Evolutionary conservation across 495 filamentous ascomycete genomes (phyloP).

Genomic region (Poronia punctata): DNA sequence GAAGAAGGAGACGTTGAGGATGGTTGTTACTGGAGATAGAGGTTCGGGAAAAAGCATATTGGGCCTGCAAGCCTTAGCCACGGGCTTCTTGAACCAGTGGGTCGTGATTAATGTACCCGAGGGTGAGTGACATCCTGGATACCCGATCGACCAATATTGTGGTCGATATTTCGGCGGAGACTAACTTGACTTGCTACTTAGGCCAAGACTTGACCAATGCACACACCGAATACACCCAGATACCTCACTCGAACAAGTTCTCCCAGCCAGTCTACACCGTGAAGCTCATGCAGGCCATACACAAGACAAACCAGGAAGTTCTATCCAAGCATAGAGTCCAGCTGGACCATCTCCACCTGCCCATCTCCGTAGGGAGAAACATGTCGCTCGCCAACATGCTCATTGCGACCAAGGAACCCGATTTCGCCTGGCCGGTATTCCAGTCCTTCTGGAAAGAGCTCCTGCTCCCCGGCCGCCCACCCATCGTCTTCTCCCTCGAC

Average conservation of each 20-base stretch:
- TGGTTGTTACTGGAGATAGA: constrained; percentile 66
- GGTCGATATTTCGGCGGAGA: neutral
- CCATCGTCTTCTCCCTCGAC: constrained; percentile 72
- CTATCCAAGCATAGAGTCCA: constrained; percentile 53
- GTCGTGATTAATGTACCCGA: constrained; percentile 89
- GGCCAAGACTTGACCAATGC: constrained; percentile 75
- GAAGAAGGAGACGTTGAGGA: constrained; percentile 52
- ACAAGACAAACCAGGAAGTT: constrained; percentile 62
- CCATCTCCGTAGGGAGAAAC: constrained; percentile 47
- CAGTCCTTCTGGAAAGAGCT: constrained; percentile 76
- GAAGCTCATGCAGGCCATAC: constrained; percentile 61
- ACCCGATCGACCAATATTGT: neutral
- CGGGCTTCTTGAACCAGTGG: constrained; percentile 78
- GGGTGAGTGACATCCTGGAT: constrained; percentile 46
- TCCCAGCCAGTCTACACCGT: constrained; percentile 70
- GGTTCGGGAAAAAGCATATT: constrained; percentile 79
- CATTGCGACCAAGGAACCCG: constrained; percentile 65
- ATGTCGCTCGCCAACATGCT: constrained; percentile 61
- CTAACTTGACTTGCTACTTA: constrained; percentile 28
- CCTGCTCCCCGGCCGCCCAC: constrained; percentile 57
- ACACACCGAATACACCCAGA: constrained; percentile 68
- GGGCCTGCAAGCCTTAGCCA: constrained; percentile 75
- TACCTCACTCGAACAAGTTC: constrained; percentile 57
- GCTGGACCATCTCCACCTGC: constrained; percentile 53
- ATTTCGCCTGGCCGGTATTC: constrained; percentile 75